phyloP scores from a whole-genome alignment of 768 basidiomycete genomes.

The Macrocybe gigantea region DNA sequence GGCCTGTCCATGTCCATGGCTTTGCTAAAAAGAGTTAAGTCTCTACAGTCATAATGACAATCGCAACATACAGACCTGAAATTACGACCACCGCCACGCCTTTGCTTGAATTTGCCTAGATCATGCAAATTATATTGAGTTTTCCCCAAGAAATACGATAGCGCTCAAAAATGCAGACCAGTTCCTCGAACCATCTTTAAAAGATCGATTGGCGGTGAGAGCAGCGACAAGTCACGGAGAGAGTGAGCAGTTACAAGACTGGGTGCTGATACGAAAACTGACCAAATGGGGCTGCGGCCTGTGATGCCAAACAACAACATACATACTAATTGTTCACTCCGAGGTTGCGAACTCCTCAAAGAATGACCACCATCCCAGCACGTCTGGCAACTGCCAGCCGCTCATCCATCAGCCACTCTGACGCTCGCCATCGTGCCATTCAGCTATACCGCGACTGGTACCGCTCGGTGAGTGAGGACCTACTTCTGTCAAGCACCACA shows the following conservation, averaged over 20 bases:
- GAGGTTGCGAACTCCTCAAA: constrained; percentile 7
- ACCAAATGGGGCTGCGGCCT: not conserved
- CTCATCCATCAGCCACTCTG: constrained; percentile 47
- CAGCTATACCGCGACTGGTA: constrained; percentile 93
- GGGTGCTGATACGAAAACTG: constrained; percentile 3
- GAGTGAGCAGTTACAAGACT: not conserved
- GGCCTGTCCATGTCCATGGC: constrained; percentile 2
- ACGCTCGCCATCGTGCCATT: constrained; percentile 63
- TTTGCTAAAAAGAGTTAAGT: no score
- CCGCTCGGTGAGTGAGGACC: constrained; percentile 61
- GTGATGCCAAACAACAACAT: not conserved
- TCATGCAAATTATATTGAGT: not conserved
- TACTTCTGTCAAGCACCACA: constrained; percentile 4
- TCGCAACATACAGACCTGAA: constrained; percentile 51
- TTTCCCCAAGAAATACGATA: not conserved
- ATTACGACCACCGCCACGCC: constrained; percentile 82
- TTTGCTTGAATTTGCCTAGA: constrained; percentile 77
- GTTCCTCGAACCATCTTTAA: constrained; percentile 45
- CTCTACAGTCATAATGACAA: not conserved
- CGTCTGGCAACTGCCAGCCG: constrained; percentile 72
- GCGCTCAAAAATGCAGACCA: not conserved
- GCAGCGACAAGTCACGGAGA: not conserved
- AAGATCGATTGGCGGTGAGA: not conserved
- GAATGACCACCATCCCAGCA: constrained; percentile 76
- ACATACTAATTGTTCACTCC: constrained; percentile 3